Conservation (phyloP, 2,329 filamentous ascomycete species). For the Trichoderma aggressivum region DNA sequence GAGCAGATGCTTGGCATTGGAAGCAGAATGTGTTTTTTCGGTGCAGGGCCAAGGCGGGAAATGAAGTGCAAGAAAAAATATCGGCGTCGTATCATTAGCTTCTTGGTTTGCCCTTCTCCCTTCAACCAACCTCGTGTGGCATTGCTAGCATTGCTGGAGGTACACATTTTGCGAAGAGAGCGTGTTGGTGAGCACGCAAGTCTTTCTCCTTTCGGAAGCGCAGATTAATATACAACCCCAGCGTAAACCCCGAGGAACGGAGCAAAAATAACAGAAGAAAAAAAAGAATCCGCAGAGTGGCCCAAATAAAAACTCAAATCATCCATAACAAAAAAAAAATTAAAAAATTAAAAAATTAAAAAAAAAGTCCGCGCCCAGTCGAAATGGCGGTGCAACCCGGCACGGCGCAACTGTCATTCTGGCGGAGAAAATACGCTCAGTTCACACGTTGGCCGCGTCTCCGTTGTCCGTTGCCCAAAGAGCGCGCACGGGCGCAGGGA, state of each 20-base stretch:
- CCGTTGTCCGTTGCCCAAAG: background rate
- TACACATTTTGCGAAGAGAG: background rate
- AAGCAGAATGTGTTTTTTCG: background rate
- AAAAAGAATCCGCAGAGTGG: background rate
- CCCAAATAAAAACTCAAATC: background rate
- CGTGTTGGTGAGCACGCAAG: background rate
- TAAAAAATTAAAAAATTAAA: background rate
- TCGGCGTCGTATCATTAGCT: background rate
- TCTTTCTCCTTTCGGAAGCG: background rate
- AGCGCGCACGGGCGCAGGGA: background rate
- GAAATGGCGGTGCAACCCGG: background rate
- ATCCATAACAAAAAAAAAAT: background rate
- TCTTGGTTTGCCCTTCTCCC: background rate
- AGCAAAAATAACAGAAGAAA: background rate
- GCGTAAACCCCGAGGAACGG: background rate
- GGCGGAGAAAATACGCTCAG: background rate
- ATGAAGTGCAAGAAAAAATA: background rate
- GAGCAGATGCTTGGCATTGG: background rate
- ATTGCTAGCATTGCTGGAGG: no score
- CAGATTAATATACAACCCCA: background rate
- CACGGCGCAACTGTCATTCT: background rate
- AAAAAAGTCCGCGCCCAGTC: background rate
- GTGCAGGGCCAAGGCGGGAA: background rate
- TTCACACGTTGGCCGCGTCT: background rate
- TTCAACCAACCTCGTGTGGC: background rate